A percentile compares a stretch with the other conserved stretches of the same genome.
Conservation (phyloP, 2,329 filamentous ascomycete genomes). For the Trichoderma sp. region DNA sequence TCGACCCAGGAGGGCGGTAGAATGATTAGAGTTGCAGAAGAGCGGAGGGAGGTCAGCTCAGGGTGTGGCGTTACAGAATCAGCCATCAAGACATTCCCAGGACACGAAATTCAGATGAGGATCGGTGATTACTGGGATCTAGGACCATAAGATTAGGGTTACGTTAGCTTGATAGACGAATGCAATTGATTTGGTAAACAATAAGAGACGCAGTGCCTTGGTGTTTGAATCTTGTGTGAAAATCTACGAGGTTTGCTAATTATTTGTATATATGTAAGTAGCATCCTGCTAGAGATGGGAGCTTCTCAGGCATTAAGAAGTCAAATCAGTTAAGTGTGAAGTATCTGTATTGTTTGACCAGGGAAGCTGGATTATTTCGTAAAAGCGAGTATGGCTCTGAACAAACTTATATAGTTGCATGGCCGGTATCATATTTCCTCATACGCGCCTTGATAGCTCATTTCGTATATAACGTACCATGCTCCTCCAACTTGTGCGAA, state of each 20-base stretch:
- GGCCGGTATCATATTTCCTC: neutral
- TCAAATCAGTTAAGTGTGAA: neutral
- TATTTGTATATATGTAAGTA: neutral
- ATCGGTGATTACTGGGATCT: neutral
- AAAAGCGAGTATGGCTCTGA: neutral
- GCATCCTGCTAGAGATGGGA: neutral
- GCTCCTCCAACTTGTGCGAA: neutral
- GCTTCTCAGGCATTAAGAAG: neutral
- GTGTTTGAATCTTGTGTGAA: neutral
- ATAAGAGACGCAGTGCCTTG: neutral
- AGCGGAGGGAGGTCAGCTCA: neutral
- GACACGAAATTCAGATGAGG: neutral
- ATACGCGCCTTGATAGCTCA: neutral
- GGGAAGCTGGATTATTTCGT: neutral
- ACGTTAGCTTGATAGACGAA: constrained; percentile 26
- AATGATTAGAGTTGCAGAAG: constrained; percentile 30
- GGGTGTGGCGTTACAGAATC: constrained; percentile 19
- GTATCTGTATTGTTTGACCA: neutral
- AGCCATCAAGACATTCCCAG: constrained; percentile 14
- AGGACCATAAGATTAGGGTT: constrained; percentile 7
- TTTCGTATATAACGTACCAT: neutral
- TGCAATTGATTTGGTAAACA: constrained; percentile 13
- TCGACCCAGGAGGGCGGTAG: constrained; percentile 40
- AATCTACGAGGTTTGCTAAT: neutral
- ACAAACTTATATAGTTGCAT: neutral